phyloP scores from a whole-genome alignment of 2,329 filamentous ascomycete species.

The Trichophyton mentagrophytes region DNA sequence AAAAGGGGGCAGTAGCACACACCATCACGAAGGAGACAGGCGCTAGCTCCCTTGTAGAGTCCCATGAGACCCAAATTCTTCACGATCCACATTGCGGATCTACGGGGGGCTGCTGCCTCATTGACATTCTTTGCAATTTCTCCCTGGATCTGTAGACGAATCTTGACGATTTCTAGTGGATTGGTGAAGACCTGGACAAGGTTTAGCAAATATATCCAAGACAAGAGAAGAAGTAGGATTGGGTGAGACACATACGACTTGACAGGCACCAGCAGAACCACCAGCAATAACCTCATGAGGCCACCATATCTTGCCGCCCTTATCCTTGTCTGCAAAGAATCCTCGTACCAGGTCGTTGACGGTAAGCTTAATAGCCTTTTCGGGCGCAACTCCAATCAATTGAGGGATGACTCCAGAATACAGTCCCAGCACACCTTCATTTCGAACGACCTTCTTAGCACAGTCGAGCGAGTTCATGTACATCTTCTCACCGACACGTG shows the following conservation, averaged over 20 bases:
- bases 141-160: constrained; percentile 91
- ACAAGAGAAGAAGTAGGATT: background rate
- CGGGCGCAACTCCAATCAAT: constrained; percentile 92
- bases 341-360: constrained; percentile 87
- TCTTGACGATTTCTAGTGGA: constrained; percentile 97
- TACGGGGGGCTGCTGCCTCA: constrained; percentile 64
- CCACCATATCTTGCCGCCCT: constrained; percentile 58
- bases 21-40: constrained; percentile 78
- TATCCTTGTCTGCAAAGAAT: constrained; percentile 59
- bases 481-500: constrained; percentile 67
- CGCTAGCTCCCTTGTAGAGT: constrained; percentile 90
- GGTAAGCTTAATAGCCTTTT: constrained; percentile 98
- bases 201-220: background rate
- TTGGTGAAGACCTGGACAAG: constrained; percentile 73
- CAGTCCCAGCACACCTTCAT: constrained; percentile 77
- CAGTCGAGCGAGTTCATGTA: constrained; percentile 98
- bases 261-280: constrained; percentile 79
- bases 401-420: constrained; percentile 94
- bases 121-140: constrained; percentile 73
- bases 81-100: constrained; percentile 96
- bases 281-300: constrained; percentile 70
- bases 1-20: constrained; percentile 10
- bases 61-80: constrained; percentile 86
- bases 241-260: constrained; percentile 61
- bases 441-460: constrained; percentile 79